A percentile compares a stretch with the other conserved stretches of the same genome.
These are phyloP conservation scores for Ascochyta koolunga DNA, from an alignment of 2,329 filamentous ascomycete species.

Conservation along the genomic window DNA sequence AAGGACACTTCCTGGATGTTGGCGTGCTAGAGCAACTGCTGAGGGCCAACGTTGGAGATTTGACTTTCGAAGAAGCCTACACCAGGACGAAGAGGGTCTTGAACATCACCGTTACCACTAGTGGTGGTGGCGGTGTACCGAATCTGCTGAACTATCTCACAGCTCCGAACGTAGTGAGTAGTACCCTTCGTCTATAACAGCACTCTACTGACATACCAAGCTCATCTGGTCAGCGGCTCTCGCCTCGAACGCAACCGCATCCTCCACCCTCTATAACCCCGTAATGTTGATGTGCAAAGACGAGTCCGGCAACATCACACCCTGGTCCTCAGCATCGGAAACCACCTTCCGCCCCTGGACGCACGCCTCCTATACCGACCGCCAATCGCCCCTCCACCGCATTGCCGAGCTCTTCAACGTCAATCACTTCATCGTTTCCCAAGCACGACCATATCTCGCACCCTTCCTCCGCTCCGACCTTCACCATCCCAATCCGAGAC, in stretches of 20 bases:
- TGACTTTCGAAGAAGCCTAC: constrained; percentile 94
- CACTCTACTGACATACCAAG: constrained; percentile 48
- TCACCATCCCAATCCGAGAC: constrained; percentile 70
- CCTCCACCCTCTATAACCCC: constrained; percentile 68
- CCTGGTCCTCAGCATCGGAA: constrained; percentile 69
- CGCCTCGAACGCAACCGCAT: constrained; percentile 74
- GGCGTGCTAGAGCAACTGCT: constrained; percentile 83
- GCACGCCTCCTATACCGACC: constrained; percentile 66
- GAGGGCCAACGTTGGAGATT: constrained; percentile 80
- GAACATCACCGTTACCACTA: constrained; percentile 88
- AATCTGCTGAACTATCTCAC: constrained; percentile 91
- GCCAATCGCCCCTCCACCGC: constrained; percentile 70
- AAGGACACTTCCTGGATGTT: constrained; percentile 85
- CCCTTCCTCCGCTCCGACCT: constrained; percentile 84
- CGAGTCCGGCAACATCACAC: constrained; percentile 71
- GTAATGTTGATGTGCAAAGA: constrained; percentile 80
- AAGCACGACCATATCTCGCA: constrained; percentile 86
- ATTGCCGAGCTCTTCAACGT: constrained; percentile 88
- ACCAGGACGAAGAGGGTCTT: constrained; percentile 81
- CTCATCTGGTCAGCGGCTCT: constrained; percentile 82
- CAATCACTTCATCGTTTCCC: constrained; percentile 93
- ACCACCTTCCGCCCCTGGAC: constrained; percentile 73
- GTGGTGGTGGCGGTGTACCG: constrained; percentile 75
- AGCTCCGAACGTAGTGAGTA: constrained; percentile 84
- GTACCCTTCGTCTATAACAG: neutral